Percentiles rank a stretch among this genome's conserved stretches.
These are phyloP conservation scores for Fusarium sp. DNA, from an alignment of 2,329 filamentous ascomycete genomes.

Conservation along the genomic window DNA sequence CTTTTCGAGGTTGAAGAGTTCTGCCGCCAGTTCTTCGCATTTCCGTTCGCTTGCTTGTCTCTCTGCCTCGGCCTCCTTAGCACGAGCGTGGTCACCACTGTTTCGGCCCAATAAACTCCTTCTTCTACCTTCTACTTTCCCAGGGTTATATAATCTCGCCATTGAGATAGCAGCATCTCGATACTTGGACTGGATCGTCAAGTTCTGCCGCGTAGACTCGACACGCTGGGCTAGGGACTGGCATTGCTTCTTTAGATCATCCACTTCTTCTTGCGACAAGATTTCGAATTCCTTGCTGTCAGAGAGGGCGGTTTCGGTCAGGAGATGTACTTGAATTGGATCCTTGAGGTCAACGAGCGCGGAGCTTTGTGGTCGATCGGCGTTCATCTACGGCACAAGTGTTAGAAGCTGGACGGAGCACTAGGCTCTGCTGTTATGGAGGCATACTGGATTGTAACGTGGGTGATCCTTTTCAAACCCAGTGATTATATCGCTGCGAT, in stretches of 20 bases:
- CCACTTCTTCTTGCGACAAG: conserved; percentile 90
- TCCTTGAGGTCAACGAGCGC: conserved; percentile 72
- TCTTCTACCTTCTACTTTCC: conserved; percentile 58
- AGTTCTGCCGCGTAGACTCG: conserved; percentile 82
- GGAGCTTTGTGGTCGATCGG: conserved; percentile 64
- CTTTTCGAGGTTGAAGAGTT: conserved; percentile 83
- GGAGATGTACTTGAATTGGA: conserved; percentile 85
- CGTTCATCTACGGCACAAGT: conserved; percentile 58
- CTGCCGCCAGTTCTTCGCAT: conserved; percentile 85
- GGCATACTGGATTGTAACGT: conserved; percentile 68
- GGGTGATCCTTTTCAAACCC: conserved; percentile 65
- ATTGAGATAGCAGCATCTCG: conserved; percentile 92
- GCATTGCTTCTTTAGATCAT: conserved; percentile 88
- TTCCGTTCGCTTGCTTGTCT: conserved; percentile 78
- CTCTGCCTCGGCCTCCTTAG: conserved; percentile 77
- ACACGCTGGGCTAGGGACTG: conserved; percentile 78
- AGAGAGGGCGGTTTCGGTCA: conserved; percentile 91
- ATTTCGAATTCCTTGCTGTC: conserved; percentile 90
- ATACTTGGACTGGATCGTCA: conserved; percentile 91
- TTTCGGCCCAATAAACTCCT: conserved; percentile 63
- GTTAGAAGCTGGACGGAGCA: conserved; percentile 20
- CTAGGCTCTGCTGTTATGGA: neutral
- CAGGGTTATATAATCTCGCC: conserved; percentile 79
- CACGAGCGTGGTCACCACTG: conserved; percentile 60
- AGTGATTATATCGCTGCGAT: conserved; percentile 65